Evolutionary conservation across 768 basidiomycete genomes (phyloP), one percentile per base, ranked within the genome.

Genomic region (Sistotremastrum suecicum): DNA sequence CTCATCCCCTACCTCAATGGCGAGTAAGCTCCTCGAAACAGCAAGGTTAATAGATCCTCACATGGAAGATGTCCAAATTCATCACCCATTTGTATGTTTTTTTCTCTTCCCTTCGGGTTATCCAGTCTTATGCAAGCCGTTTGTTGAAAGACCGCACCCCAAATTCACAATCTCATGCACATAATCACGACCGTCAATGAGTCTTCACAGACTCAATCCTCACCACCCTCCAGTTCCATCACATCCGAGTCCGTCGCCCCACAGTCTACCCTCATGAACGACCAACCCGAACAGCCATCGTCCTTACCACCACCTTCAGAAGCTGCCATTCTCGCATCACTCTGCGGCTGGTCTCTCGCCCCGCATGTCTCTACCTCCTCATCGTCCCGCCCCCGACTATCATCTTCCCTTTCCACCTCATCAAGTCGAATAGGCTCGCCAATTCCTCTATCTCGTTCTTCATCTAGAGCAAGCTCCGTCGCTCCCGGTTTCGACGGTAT

Each of bases 61-160:
- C 1, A 55, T 86, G 42, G 58, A 70, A 43, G 68, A 69, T 42
- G 64, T 86, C 9, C 60, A 68, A 39, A 68, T 83, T 43, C 78
- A 75, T 54, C 85, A 89, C 53, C 85, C 87, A 35, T 63, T 89
- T 45, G 86, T 88, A 58, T 37, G 74, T 60, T 41, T n/a, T 29
- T 6, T 45, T 42, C n/a, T 39, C 49, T 48, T 5, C 44, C 55
- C 3, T 28, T 50, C 54, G 9, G 43, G 51, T 9, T 42, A 20
- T 20, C 20, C 20, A 20, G 20, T 20, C 20, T 20, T 20, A 20
- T 20, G 20, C 20, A 20, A 20, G 20, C 20, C 20, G 20, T 20
- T 20, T 20, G 20, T 20, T 20, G 20, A 20, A 20, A 20, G 20
- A 20, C 20, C 20, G 20, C 20, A 20, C 20, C 20, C 20, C 20